These are phyloP conservation scores for Boletus edulis DNA, from an alignment of 768 basidiomycete genomes.

Conservation along the genomic window DNA sequence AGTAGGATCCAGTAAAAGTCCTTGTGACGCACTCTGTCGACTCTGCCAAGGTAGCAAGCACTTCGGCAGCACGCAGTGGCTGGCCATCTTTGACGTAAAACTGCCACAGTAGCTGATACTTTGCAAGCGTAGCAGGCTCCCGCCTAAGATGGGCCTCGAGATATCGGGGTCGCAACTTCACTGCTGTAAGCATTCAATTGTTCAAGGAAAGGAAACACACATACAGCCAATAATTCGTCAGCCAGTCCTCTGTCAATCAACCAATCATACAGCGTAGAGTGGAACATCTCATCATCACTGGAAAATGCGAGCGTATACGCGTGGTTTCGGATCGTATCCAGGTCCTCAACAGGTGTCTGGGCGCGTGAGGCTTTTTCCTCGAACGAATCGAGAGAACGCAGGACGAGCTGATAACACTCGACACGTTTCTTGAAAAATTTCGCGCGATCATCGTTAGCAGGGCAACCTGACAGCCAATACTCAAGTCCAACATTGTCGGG, in stretches of 20 bases:
- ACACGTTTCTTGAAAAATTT: constrained; percentile 58
- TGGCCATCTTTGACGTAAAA: constrained; percentile 94
- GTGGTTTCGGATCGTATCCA: constrained; percentile 72
- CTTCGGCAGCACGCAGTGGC: constrained; percentile 83
- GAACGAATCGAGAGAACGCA: constrained; percentile 78
- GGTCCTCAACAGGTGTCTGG: constrained; percentile 43
- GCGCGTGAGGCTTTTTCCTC: constrained; percentile 56
- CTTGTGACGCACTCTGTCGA: constrained; percentile 62
- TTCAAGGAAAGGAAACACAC: constrained; percentile 19
- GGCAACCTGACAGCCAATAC: constrained; percentile 67
- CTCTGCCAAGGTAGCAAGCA: constrained; percentile 80
- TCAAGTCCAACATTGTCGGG: constrained; percentile 70
- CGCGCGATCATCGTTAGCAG: constrained; percentile 57
- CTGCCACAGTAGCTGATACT: constrained; percentile 92
- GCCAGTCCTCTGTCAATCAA: constrained; percentile 74
- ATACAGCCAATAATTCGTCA: constrained; percentile 87
- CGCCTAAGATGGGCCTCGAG: constrained; percentile 85
- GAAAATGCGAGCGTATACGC: constrained; percentile 86
- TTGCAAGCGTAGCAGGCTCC: constrained; percentile 76
- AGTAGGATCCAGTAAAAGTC: background rate
- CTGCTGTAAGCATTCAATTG: constrained; percentile 8
- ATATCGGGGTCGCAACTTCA: constrained; percentile 79
- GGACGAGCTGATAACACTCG: constrained; percentile 78
- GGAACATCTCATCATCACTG: constrained; percentile 89
- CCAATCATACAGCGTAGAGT: constrained; percentile 95